Base-by-base conservation (phyloP, 441 rosid species). In the Eruca vesicaria region DNA sequence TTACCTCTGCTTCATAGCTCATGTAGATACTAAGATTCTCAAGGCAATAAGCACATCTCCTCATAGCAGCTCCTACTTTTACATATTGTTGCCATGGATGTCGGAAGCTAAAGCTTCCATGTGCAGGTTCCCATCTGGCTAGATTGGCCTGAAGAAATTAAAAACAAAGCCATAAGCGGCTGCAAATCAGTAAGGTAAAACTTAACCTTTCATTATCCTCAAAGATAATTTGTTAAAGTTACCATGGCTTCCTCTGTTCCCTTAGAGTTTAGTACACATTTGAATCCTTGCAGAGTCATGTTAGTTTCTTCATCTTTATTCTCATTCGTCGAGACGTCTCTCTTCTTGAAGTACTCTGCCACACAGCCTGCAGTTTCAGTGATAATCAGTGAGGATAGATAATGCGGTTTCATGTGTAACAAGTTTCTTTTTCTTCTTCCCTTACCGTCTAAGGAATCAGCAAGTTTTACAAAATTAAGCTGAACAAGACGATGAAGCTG, bases 51-150 rank as follows among this genome's bases (percentile, higher is more conserved):
- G 92, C 94, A 70, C 88, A 82, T 60, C 69, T 77, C 2, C 87
- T 86, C 77, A 82, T 72, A 56, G 86, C 78, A 45, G 81, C 84
- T 1, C 90, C 90, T 56, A 85, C 72, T 83, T 87, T 86, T 63
- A 87, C 81, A 69, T 89, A 89, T 62, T 81, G 82, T 61, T 85
- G 83, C 94, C 94, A 89, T 66, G 94, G 94, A 83, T 89, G 88
- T 15, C 83, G 2, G 60, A 87, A 89, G 64, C 45, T 78, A 78
- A 89, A 86, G 69, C 75, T 80, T 59, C 94, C 92, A 67, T 89
- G 94, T 41, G 87, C 79, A 7, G 89, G 92, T 74, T 89, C 94
- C 94, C 94, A 89, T 79, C 85, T 83, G 0, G 92, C 92, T 59
- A 85, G 80, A 64, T 77, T 84, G 35, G 88, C 87, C 92, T 87